Evolutionary conservation across 805 yeast species (phyloP), one percentile per base, ranked within the genome.

Genomic region (Dipodascopsis tothii): DNA sequence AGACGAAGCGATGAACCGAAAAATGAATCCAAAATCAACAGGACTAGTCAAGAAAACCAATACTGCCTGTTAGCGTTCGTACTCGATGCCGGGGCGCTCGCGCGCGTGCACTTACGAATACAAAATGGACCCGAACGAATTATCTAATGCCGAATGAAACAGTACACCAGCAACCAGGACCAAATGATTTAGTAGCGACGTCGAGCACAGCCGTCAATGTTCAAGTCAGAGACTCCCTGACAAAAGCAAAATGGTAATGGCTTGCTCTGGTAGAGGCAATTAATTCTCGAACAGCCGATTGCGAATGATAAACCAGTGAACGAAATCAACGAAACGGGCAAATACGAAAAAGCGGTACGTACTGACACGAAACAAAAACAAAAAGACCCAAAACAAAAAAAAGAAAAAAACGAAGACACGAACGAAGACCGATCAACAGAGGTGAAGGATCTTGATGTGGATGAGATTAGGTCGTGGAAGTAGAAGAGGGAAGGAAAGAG

Each of bases 371-470:
- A 25, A 42, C n/a, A 21, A 32, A 17, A 19, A 37, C 18, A 36
- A 39, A 21, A 7, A 21, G 35, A 28, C 22, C n/a, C 17, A 25
- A 41, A 41, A 35, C 22, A 23, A 37, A 20, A 16, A 17, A 21
- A 21, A 41, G 19, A 14, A 22, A 30, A 33, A 11, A 27, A 18
- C 32, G 32, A 19, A 25, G 9, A n/a, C 21, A 19, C 14, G 19
- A 20, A 17, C 18, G 30, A 27, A 22, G 21, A 25, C 9, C 30
- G 30, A 25, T 9, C 9, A 25, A 25, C 11, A 25, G 14, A 25
- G 14, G 14, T 9, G 11, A 25, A 9, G 14, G 30, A 14, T 25
- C 14, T 25, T 25, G 30, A 9, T 9, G 30, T 9, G 30, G 30
- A 25, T 14, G 30, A 25, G 14, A 25, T 9, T 25, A 25, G 14